Base-by-base conservation (phyloP, 139 green algal species). In the Chlorella ohadii region DNA sequence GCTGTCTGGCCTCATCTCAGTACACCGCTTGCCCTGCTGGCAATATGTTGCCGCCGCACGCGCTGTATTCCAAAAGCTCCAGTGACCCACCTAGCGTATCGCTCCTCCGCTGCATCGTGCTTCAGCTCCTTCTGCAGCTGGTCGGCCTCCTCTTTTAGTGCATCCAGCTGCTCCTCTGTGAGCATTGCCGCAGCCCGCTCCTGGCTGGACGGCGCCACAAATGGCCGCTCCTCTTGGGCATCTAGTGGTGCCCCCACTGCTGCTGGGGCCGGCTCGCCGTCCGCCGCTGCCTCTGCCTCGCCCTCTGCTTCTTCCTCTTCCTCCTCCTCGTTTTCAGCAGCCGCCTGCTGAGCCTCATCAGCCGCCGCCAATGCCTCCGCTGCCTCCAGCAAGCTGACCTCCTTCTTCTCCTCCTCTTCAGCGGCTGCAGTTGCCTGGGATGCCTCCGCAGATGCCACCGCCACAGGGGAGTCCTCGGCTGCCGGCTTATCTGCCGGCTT, bases 141-240 rank as follows among this genome's bases (percentile, higher is more conserved):
- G 51, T 85, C 79, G 1, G 66, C 79, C 23, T 75, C 12, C 34
- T 27, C 34, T 67, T 79, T 85, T 9, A 85, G 6, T 0, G 1
- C 27, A 56, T 85, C 79, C 79, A 85, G 47, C 51, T 85, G 51
- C 15, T 66, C 51, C 9, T 63, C 67, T 17, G 79, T 31, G 41
- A 76, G 64, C 78, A 77, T 64, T n/a, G 77, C 39, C 28, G n/a
- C 33, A 22, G 47, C 47, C 0, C 5, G 47, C 47, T 44, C 27
- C 19, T 16, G 19, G 12, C 15, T 13, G 19, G 51, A 59, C 11
- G 15, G 51, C 51, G 9, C 12, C 51, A 59, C 51, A 59, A 20
- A 20, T 9, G 20, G 41, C 72, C 41, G 27, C 44, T 44, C 41
- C 51, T 20, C 31, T 31, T 63, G 74, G 7, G 3, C 16, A 6